A percentile compares a stretch with the other conserved stretches of the same genome.
Conservation (phyloP, 139 green algal genomes). For the Axilococcus clingmanii region DNA sequence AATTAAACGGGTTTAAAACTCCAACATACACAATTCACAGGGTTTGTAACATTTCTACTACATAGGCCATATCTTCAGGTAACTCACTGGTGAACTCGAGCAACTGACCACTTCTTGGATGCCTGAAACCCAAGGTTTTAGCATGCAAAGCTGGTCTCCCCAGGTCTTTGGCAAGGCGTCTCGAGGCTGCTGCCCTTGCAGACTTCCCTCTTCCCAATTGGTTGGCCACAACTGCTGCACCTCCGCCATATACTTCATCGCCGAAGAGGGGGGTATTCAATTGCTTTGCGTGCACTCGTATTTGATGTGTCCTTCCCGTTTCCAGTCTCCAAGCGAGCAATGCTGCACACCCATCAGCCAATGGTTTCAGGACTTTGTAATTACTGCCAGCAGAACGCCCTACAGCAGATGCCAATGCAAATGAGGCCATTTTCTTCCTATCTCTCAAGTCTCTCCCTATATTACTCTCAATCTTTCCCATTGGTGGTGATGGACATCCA, state of each 20-base stretch:
- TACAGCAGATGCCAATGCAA: constrained; percentile 31
- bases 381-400: constrained; percentile 59
- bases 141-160: constrained; percentile 73
- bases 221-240: constrained; percentile 2
- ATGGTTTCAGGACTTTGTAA: constrained; percentile 57
- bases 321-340: constrained; percentile 87
- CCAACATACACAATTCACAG: too few relatives aligned
- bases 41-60: constrained; percentile 14
- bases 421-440: constrained; percentile 66
- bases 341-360: constrained; percentile 59
- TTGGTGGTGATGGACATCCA: constrained; percentile 22
- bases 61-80: constrained; percentile 50
- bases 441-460: constrained; percentile 57
- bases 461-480: constrained; percentile 57
- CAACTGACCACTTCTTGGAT: constrained; percentile 45
- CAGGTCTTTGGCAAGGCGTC: constrained; percentile 25
- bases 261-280: constrained; percentile 77
- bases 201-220: constrained; percentile 6
- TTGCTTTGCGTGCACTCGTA: constrained; percentile 79
- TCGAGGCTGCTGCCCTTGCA: background rate
- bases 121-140: constrained; percentile 62
- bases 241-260: constrained; percentile 79
- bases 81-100: constrained; percentile 53
- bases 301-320: constrained; percentile 95
- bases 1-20: too few relatives aligned